Base-by-base conservation (phyloP, 345 rosid species). In the Streptanthus diversifolius region DNA sequence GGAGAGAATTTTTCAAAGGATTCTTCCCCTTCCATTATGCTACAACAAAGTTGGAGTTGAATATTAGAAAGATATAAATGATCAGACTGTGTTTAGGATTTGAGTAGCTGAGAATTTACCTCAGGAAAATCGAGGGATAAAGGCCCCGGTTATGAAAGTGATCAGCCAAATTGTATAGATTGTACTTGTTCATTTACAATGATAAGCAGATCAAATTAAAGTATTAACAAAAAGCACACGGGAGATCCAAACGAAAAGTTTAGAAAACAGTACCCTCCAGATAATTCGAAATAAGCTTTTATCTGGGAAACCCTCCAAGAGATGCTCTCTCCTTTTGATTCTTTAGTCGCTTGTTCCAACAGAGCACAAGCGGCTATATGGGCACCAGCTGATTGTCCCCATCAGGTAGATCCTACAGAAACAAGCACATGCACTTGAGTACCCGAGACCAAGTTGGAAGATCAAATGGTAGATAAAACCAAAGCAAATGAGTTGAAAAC, bases 321-420 rank as follows among this genome's bases (percentile, higher is more conserved):
- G 78, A 74, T 75, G 71, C 52, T 85, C 71, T 91, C 96, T 71
- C 82, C 85, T 52, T 67, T 70, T 49, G 87, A 80, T 86, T 93
- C 97, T 81, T 87, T 91, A 63, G 86, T 78, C 63, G 97, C 93
- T 83, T 93, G 99, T 68, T 95, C 92, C 78, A 95, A 60, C 14
- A 95, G 87, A 75, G 83, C 84, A 80, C 99, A 91, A 25, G 93
- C 89, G 61, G 98, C 85, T 66, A 95, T 90, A 79, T 95, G 99
- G 41, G 96, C 98, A 58, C 98, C 99, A 62, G 99, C 99, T 51
- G 98, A 95, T 80, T 95, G 99, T n/a, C 22, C 99, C 99, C 99
- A 90, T 91, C 61, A 95, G 78, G 80, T 87, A 95, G 73, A 91
- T 84, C 88, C 99, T 91, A 73, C 55, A 71, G 75, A 66, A 8